Evolutionary conservation across 2,329 filamentous ascomycete genomes (phyloP), one percentile per base, ranked within the genome.

Genomic region (Clathrospora elynae): DNA sequence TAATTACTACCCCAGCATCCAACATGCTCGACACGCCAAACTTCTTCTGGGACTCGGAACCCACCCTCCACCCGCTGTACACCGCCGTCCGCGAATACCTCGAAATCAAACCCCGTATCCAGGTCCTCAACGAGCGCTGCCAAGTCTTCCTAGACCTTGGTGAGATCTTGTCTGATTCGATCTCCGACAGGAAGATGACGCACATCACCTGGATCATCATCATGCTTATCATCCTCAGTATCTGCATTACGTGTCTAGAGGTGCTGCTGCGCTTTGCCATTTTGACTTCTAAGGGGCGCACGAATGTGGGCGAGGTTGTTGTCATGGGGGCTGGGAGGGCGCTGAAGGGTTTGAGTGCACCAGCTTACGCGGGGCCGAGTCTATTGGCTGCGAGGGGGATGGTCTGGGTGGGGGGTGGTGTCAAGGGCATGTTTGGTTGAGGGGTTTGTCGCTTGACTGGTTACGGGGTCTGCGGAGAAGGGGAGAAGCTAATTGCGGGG

Each of bases 11-110:
- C 5, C 14, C 57, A 95, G 90, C 90, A 46, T 95, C 88, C 13
- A 97, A 97, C 66, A 92, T 96, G 68, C 86, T 96, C 44, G 91
- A 96, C 70, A 90, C 95, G 1, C 92, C 92, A 48, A 95, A 92
- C 68, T 96, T 96, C 79, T 95, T 97, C 79, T 99, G 93, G 93
- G 91, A 97, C 69, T 88, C 88, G 8, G 93, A 99, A 67, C 93
- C 93, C 12, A 96, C 90, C 0, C 79, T 99, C 0, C 90, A 96
- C 67, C 93, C 93, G 0, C 84, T 99, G 18, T 99, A 99, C 75
- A 85, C 84, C 46, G 93, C 91, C 46, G 90, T 97, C 35, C 88
- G 93, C 60, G 93, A 97, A 70, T 99, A 99, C 66, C 86, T 99
- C 48, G 93, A 99, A 66, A 97, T 99, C 69, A 92, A 95, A 64